A percentile compares a stretch with the other conserved stretches of the same genome.
Evolutionary conservation across 108 stramenopile genomes (phyloP).

Genomic region (Epipyxis sp.): DNA sequence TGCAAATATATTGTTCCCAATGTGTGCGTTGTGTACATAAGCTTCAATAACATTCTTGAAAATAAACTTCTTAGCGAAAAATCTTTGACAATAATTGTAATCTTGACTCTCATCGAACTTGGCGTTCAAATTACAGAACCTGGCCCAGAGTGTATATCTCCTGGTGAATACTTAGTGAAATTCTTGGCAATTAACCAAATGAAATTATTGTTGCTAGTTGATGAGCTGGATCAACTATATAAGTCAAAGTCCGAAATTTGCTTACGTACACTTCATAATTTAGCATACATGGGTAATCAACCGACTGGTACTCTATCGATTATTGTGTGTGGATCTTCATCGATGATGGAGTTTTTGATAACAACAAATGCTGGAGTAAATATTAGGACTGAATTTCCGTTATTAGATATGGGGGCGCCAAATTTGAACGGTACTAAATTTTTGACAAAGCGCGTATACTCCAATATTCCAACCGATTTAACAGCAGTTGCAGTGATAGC

Average conservation of each 20-base stretch:
- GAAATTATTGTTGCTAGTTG: neutral
- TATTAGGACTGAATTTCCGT: constrained; percentile 5
- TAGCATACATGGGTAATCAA: constrained; percentile 32
- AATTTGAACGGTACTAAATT: constrained; percentile 23
- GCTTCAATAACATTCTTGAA: neutral
- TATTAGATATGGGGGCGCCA: neutral
- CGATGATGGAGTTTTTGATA: constrained; percentile 14
- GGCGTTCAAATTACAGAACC: neutral
- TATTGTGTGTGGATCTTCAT: constrained; percentile 16
- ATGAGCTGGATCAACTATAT: constrained; percentile 18
- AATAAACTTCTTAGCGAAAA: neutral
- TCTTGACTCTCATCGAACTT: neutral
- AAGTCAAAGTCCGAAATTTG: neutral
- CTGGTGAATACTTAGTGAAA: constrained; percentile 16
- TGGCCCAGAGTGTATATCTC: no score
- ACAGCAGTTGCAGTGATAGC: neutral
- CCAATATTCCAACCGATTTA: constrained; percentile 2
- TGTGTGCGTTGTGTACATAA: neutral
- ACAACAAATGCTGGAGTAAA: neutral
- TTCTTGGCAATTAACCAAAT: no score
- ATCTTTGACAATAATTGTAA: neutral
- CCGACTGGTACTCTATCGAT: constrained; percentile 14
- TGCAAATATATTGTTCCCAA: neutral
- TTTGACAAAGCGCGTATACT: constrained; percentile 29
- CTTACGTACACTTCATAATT: neutral